Conservation (phyloP, 106 monocot species). For the Platanthera zijinensis region DNA sequence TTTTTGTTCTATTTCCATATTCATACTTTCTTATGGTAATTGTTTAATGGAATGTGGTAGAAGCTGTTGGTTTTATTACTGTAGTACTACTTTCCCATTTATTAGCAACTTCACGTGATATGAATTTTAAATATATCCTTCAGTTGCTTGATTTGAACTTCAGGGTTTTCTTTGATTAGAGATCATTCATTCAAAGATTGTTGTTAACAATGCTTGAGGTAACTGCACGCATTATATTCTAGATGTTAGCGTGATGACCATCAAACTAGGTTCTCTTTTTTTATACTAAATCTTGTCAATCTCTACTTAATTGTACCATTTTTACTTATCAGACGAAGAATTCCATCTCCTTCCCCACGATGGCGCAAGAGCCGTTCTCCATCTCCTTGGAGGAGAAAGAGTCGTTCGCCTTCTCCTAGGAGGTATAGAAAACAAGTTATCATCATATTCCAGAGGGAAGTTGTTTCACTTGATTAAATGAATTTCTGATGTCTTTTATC, state of each 20-base stretch:
- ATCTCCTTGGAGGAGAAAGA: slow-evolving; percentile 42
- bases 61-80: background rate
- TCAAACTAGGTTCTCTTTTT: background rate
- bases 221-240: slow-evolving; percentile 19
- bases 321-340: slow-evolving; percentile 55
- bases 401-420: slow-evolving; percentile 19
- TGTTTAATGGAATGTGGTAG: background rate
- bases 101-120: background rate
- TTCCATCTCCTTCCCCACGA: slow-evolving; percentile 60
- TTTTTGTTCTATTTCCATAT: too few relatives aligned
- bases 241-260: background rate
- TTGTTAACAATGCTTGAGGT: slow-evolving; percentile 48
- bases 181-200: slow-evolving; percentile 51
- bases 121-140: slow-evolving; percentile 10
- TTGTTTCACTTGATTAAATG: background rate
- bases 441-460: background rate
- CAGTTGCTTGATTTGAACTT: slow-evolving; percentile 35
- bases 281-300: background rate
- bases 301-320: background rate
- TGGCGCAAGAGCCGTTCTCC: slow-evolving; percentile 66
- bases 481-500: too few relatives aligned
- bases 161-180: too few relatives aligned
- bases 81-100: background rate
- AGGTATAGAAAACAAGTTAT: slow-evolving; percentile 14
- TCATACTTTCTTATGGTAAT: background rate